Evolutionary conservation across 148 eudicot genomes (phyloP).

Genomic region (Silene uniflora): DNA sequence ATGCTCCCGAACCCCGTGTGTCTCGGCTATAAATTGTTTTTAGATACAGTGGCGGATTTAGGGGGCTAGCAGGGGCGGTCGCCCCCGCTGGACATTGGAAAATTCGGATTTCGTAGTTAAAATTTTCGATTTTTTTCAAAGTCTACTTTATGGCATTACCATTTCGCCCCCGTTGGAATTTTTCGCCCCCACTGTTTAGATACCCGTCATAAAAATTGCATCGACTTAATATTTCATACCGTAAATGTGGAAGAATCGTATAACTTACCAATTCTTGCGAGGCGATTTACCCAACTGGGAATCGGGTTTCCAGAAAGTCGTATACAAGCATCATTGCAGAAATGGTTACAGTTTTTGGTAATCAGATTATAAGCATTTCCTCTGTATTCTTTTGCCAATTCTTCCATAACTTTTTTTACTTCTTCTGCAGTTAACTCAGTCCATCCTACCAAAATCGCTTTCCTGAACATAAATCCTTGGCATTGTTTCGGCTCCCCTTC

Average conservation of each 20-base stretch:
- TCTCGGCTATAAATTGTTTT: too few species aligned
- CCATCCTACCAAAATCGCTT: conserved; percentile 52
- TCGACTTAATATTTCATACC: too few species aligned
- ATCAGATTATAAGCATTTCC: conserved; percentile 62
- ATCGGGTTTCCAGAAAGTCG: conserved; percentile 53
- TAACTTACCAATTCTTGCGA: conserved; percentile 45
- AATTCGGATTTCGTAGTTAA: too few species aligned
- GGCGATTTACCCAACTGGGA: conserved; percentile 66
- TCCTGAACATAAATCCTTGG: conserved; percentile 55
- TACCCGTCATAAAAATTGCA: too few species aligned
- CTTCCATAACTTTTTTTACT: conserved; percentile 51
- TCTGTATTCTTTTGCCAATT: conserved; percentile 40
- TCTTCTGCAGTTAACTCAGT: conserved; percentile 36
- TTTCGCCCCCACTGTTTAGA: too few species aligned
- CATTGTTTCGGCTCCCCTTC: conserved; percentile 57
- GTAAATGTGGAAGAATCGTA: too few species aligned
- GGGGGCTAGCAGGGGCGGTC: too few species aligned
- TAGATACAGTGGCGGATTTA: too few species aligned
- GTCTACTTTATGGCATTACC: too few species aligned
- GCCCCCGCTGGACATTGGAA: too few species aligned
- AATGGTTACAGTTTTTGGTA: conserved; percentile 66
- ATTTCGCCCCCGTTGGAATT: too few species aligned
- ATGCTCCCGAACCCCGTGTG: neutral
- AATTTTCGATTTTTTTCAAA: too few species aligned
- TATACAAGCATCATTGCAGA: conserved; percentile 57